These are phyloP conservation scores for Fagus crenata DNA, from an alignment of 306 rosid species.

Conservation along the genomic window DNA sequence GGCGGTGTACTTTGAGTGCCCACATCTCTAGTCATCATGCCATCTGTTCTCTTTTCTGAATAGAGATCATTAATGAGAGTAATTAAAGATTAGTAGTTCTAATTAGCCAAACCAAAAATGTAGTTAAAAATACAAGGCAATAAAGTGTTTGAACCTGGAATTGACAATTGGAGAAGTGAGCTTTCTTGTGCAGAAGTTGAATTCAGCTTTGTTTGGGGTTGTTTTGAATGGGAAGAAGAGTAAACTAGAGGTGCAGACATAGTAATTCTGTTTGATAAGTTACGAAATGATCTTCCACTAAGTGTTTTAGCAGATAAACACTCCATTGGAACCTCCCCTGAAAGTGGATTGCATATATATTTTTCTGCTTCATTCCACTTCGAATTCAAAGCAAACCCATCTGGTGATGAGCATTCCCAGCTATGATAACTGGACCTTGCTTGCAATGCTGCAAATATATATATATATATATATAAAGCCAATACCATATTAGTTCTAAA, in stretches of 20 bases:
- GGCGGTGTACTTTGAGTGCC: constrained; percentile 79
- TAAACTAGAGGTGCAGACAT: constrained; percentile 72
- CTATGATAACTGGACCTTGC: constrained; percentile 58
- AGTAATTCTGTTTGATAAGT: constrained; percentile 53
- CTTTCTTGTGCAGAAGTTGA: constrained; percentile 43
- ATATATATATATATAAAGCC: constrained; percentile 1
- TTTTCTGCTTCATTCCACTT: constrained; percentile 98
- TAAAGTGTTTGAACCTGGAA: constrained; percentile 56
- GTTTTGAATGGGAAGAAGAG: constrained; percentile 50
- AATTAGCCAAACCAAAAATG: not conserved
- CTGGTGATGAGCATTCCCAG: constrained; percentile 82
- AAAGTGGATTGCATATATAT: constrained; percentile 86
- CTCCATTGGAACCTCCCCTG: constrained; percentile 91
- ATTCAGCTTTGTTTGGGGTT: constrained; percentile 48
- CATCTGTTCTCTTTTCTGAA: constrained; percentile 58
- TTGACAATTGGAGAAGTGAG: constrained; percentile 40
- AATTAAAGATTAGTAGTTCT: not conserved
- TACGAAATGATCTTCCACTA: constrained; percentile 77
- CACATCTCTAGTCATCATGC: constrained; percentile 67
- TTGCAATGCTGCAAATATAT: constrained; percentile 64
- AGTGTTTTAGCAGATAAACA: constrained; percentile 93
- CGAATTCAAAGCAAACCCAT: constrained; percentile 86
- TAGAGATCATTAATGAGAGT: not conserved
- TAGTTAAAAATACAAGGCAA: not conserved
- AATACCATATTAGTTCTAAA: constrained; percentile 6